Conservation (phyloP, 257 asterid genomes). For the Nicotiana obtusifolia region DNA sequence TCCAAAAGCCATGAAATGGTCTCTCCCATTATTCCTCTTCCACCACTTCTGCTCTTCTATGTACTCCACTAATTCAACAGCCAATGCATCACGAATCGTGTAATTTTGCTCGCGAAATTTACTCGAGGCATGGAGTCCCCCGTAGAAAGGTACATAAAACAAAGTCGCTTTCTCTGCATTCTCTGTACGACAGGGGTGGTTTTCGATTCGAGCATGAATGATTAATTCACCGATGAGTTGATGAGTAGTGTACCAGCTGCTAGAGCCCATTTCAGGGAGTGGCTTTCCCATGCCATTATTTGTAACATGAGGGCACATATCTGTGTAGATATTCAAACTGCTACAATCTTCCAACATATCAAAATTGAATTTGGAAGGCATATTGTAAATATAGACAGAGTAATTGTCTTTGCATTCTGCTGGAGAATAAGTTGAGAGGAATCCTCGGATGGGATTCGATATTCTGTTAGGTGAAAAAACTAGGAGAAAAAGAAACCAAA, state of each 20-base stretch:
- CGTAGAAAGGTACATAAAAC: neutral
- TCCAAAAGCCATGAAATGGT: constrained; percentile 9
- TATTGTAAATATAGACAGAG: neutral
- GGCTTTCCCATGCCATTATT: constrained; percentile 4
- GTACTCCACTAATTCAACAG: neutral
- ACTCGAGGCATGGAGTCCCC: constrained; percentile 10
- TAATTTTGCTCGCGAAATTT: neutral
- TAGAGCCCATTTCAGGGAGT: constrained; percentile 5
- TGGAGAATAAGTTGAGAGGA: neutral
- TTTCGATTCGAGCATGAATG: neutral
- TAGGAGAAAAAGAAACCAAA: constrained; percentile 9
- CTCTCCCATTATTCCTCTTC: neutral
- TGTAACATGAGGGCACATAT: constrained; percentile 12
- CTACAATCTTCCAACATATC: neutral
- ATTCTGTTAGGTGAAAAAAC: neutral
- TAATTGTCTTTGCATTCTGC: neutral
- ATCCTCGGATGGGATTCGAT: neutral
- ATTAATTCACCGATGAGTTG: constrained; percentile 8
- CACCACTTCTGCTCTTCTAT: constrained; percentile 1
- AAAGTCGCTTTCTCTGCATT: neutral
- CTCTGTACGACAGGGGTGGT: neutral
- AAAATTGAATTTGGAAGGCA: constrained; percentile 6
- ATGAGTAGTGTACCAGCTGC: neutral
- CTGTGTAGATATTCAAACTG: constrained; percentile 5
- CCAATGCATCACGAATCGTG: neutral